Conservation (phyloP, 208 protist species). For the Acanthamoeba triangularis region DNA sequence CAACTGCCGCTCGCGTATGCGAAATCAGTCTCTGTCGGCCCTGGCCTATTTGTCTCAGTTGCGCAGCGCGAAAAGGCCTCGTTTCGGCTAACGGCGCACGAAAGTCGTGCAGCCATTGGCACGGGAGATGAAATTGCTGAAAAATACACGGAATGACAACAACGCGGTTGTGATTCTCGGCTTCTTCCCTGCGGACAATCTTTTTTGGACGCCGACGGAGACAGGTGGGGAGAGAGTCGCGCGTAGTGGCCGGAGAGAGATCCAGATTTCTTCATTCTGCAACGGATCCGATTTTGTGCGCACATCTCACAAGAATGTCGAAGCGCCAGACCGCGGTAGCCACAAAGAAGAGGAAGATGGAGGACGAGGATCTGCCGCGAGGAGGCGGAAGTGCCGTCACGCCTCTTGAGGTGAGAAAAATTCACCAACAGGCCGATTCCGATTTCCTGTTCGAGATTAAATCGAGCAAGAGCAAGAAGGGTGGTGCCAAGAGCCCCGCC, state of each 20-base stretch:
- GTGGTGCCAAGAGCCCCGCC: neutral
- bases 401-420: constrained; percentile 44
- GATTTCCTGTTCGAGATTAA: constrained; percentile 75
- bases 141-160: neutral
- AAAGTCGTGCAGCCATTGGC: neutral
- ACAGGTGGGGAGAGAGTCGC: neutral
- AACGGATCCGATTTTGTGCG: constrained; percentile 9
- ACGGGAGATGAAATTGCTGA: neutral
- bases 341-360: constrained; percentile 47
- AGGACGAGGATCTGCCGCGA: constrained; percentile 46
- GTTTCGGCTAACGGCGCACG: constrained; percentile 9
- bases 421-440: constrained; percentile 58
- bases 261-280: neutral
- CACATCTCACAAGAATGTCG: neutral
- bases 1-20: neutral
- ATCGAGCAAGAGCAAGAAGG: constrained; percentile 19
- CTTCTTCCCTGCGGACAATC: neutral
- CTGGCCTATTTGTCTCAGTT: neutral
- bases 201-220: neutral
- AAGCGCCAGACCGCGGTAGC: neutral
- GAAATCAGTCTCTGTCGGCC: neutral
- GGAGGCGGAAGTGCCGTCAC: constrained; percentile 21
- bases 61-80: neutral
- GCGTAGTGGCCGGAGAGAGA: neutral
- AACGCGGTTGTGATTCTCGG: neutral